Evolutionary conservation across 257 asterid species (phyloP).

Genomic region (Nemophila menziesii): DNA sequence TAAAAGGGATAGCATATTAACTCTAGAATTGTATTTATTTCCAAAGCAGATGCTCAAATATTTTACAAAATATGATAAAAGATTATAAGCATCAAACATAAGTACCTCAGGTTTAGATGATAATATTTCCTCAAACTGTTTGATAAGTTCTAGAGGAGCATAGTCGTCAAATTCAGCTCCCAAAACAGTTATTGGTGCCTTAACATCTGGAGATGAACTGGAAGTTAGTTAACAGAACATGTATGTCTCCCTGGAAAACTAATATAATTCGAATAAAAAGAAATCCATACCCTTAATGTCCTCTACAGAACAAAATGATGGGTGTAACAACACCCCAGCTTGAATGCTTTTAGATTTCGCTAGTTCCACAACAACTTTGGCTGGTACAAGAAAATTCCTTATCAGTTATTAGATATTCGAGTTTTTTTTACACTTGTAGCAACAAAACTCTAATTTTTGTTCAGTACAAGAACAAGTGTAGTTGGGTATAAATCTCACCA

Average conservation of each 20-base stretch:
- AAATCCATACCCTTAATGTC: constrained; percentile 36
- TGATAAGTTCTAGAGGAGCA: constrained; percentile 42
- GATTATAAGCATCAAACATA: neutral
- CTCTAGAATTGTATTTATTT: neutral
- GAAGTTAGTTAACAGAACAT: neutral
- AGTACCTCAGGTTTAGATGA: constrained; percentile 43
- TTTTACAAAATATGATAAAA: neutral
- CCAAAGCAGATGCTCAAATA: neutral
- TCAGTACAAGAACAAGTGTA: neutral
- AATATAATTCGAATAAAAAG: neutral
- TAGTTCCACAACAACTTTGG: constrained; percentile 41
- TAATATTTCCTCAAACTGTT: constrained; percentile 35
- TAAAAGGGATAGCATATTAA: neutral
- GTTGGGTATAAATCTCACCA: constrained; percentile 24
- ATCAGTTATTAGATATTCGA: neutral
- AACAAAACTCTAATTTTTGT: neutral
- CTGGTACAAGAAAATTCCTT: constrained; percentile 20
- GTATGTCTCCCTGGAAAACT: too few species aligned
- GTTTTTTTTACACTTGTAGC: neutral
- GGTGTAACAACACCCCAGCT: constrained; percentile 50
- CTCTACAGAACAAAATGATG: constrained; percentile 33
- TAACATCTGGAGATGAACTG: constrained; percentile 32
- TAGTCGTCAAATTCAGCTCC: constrained; percentile 46
- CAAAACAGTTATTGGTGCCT: constrained; percentile 38
- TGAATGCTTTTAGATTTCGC: constrained; percentile 31